Conservation (phyloP, 2,329 filamentous ascomycete species). For the Lachnellula occidentalis region DNA sequence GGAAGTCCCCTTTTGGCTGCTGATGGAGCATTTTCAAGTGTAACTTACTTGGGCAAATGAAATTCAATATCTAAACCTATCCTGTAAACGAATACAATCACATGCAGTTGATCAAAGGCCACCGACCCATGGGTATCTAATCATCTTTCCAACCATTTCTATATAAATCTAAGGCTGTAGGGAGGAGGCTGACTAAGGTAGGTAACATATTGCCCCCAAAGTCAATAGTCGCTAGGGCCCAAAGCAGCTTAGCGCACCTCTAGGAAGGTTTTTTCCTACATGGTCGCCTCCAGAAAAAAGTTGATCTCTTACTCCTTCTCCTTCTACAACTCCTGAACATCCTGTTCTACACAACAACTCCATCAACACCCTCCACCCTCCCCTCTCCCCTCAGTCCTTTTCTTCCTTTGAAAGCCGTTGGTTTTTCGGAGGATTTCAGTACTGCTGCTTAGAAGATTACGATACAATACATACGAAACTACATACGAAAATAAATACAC, state of each 20-base stretch:
- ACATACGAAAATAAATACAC: not conserved
- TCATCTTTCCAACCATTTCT: no score
- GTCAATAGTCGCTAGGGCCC: no score
- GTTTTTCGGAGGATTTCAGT: conserved; percentile 36
- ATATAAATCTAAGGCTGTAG: no score
- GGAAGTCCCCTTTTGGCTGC: no score
- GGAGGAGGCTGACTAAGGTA: no score
- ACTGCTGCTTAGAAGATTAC: not conserved
- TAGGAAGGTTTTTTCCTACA: conserved; percentile 2
- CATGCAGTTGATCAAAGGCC: no score
- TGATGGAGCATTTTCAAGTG: no score
- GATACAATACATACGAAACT: not conserved
- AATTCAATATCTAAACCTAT: no score
- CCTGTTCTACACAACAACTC: conserved; percentile 12
- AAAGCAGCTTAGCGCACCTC: not conserved
- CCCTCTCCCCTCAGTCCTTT: conserved; percentile 18
- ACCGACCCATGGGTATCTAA: no score
- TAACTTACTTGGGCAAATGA: no score
- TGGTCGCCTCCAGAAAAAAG: conserved; percentile 22
- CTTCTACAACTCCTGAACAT: conserved; percentile 6
- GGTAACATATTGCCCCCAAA: no score
- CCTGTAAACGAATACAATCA: no score
- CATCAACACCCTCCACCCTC: conserved; percentile 12
- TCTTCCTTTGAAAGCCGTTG: conserved; percentile 41
- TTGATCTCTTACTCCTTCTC: conserved; percentile 17